These are phyloP conservation scores for Trametes versicolor DNA, from an alignment of 1,284 basidiomycete species.

Conservation along the genomic window DNA sequence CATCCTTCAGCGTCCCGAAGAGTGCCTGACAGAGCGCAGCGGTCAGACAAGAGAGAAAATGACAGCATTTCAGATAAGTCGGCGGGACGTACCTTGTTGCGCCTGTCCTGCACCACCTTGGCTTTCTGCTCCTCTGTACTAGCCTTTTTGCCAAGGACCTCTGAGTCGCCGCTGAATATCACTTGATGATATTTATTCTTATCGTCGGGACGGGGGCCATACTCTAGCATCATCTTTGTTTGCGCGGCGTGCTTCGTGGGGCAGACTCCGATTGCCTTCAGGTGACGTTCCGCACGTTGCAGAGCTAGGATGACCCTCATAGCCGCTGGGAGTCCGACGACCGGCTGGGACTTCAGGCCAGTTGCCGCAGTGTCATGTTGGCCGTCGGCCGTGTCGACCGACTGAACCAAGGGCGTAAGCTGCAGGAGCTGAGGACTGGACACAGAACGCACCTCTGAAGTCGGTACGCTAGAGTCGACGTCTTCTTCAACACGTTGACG, in stretches of 20 bases:
- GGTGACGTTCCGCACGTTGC: neutral
- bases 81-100: neutral
- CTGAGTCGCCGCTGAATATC: neutral
- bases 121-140: too few relatives aligned
- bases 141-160: neutral
- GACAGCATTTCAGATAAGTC: neutral
- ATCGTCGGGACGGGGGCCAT: neutral
- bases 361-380: neutral
- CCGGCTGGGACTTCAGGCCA: neutral
- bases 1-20: neutral
- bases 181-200: neutral
- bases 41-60: neutral
- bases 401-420: too few relatives aligned
- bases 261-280: neutral
- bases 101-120: neutral
- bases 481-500: too few relatives aligned
- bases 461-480: too few relatives aligned
- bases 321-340: neutral
- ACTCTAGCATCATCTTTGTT: neutral
- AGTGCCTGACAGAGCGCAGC: neutral
- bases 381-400: neutral
- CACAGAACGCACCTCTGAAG: too few relatives aligned
- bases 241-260: neutral
- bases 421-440: too few relatives aligned
- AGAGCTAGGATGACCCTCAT: neutral